Base-by-base conservation (phyloP, 176 grass and related monocot species). In the Zoysia pacifica region DNA sequence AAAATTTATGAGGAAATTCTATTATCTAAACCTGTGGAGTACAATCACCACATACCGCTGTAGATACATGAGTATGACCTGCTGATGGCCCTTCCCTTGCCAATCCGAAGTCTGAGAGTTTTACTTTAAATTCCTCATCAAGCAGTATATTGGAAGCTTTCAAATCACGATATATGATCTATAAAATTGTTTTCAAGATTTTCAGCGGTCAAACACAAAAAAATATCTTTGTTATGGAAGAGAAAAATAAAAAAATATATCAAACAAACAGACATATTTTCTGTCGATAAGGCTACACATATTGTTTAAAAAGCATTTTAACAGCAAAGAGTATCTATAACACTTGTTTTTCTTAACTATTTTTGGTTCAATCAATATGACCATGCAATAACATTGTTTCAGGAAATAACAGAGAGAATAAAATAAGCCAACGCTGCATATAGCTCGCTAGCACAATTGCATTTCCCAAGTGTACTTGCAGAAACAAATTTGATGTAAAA, bases 121-220 rank as follows among this genome's bases (percentile, higher is more conserved):
- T 91, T 6, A 89, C 89, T 89, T 62, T 89, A 53, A 91, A 94
- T 11, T 94, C 84, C 77, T 91, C 83, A 48, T 94, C 89, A 36
- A 94, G 64, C 48, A 94, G 78, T 4, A 94, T 46, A 70, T 94
- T 94, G 44, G 92, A 94, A 75, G 92, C 89, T 79, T 94, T 91
- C 55, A 94, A 91, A 73, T 94, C 89, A n/a, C 92, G 92, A 76
- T 87, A 94, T 76, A 94, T 94, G 10, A 94, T 72, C 92, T 94
- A 47, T 1, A 55, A 58, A 62, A 81, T 28, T 38, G 60, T 28
- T 73, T 55, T 55, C 70, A 55, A 41, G 69, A 72, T 38, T 40
- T 52, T 11, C 15, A 38, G 53, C 47, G 52, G 9, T 12, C 5
- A 68, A 19, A 74, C 19, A 14, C 11, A 65, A 59, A 12, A 39